Evolutionary conservation across 148 eudicot species (phyloP), one percentile per base, ranked within the genome.

Genomic region (Fagopyrum esculentum): DNA sequence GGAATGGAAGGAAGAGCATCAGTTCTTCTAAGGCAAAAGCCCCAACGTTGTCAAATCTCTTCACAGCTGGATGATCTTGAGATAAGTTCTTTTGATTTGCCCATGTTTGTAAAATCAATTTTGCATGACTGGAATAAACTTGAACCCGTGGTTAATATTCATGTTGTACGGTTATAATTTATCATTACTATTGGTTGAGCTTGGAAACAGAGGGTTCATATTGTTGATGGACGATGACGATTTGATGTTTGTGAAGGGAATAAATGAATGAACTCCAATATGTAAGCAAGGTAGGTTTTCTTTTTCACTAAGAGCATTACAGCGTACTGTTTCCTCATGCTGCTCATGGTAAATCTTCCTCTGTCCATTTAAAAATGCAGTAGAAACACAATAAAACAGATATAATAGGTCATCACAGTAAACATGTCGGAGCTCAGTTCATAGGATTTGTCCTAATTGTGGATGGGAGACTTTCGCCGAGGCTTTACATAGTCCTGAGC

Each of bases 1-100:
- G 92, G 81, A 73, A 73, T 6, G 22, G 43, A 15, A 66, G 19
- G 17, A 40, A 4, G 46, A 29, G 26, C 43, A 61, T 29, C 35
- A 9, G 68, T 9, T 66, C 47, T 40, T 35, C 19, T 13, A 66
- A 13, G 71, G 15, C 46, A 11, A 40, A 66, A 35, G 40, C 46
- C 9, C 19, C 71, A 35, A 35, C 40, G 40, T 66, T 66, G 47
- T 66, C 71, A 66, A 66, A 66, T 66, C 19, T 40, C 43, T 66
- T 66, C 71, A 9, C 47, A 66, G 19, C 46, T 66, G 46, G 46
- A 66, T 12, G 9, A 5, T 35, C 57, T 52, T 52, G 17, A 52
- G 57, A 52, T 52, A 15, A 52, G 57, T 52, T 35, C 15, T 52
- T 52, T 13, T 52, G n/a, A 15, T 13, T 15, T 1, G 6, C 57